Evolutionary conservation across 306 rosid species (phyloP).

Genomic region (Sindora glabra): DNA sequence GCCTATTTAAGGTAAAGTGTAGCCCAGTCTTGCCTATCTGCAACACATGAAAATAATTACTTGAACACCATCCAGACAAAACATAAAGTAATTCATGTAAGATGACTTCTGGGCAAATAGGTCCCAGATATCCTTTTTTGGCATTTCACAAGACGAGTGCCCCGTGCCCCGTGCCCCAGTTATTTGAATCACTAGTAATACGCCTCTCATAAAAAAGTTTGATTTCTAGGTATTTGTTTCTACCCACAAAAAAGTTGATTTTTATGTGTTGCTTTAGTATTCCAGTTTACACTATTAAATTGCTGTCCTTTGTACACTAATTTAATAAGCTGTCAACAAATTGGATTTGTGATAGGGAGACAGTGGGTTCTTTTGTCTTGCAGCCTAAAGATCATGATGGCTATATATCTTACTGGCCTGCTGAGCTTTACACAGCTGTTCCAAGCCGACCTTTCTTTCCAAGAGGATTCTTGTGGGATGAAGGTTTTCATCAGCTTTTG

Average conservation of each 20-base stretch:
- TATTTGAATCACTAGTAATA: background rate
- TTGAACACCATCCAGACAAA: too few relatives aligned
- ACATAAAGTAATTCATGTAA: too few relatives aligned
- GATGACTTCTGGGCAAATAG: too few relatives aligned
- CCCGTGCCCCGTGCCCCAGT: too few relatives aligned
- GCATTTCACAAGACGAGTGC: too few relatives aligned
- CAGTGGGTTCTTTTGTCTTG: slow-evolving; percentile 31
- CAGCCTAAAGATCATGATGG: slow-evolving; percentile 48
- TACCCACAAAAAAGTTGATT: background rate
- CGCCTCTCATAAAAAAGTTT: background rate
- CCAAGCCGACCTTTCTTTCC: slow-evolving; percentile 95
- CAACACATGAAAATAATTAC: too few relatives aligned
- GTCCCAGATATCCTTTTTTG: too few relatives aligned
- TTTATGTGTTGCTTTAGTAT: background rate
- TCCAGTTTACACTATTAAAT: background rate
- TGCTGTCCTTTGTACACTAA: background rate
- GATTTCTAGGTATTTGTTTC: too few relatives aligned
- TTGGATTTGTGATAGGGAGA: slow-evolving; percentile 22
- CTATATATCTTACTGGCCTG: slow-evolving; percentile 77
- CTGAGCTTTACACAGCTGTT: slow-evolving; percentile 93
- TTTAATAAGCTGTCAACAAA: slow-evolving; percentile 11
- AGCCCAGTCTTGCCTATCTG: too few relatives aligned
- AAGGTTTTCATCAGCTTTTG: slow-evolving; percentile 94
- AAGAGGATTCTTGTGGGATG: slow-evolving; percentile 98
- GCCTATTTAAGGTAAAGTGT: too few relatives aligned